These are phyloP conservation scores for Aristolochia californica DNA, from an alignment of 164 flowering plant genomes.

Conservation along the genomic window DNA sequence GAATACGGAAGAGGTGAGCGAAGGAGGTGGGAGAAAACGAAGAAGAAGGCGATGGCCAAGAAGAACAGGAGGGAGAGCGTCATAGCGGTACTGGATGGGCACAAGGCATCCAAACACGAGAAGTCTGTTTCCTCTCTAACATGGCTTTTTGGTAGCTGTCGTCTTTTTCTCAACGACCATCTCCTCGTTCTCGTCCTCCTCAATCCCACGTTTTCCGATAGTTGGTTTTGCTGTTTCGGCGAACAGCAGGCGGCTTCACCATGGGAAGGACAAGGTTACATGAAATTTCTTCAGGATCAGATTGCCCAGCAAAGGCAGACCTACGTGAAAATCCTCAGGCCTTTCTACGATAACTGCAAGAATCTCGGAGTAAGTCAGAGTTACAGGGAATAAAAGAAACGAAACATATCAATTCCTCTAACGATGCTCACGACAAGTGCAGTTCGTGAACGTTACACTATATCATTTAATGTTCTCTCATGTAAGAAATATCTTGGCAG, in stretches of 20 bases:
- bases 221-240: constrained; percentile 11
- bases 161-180: constrained; percentile 1
- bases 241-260: background rate
- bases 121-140: constrained; percentile 14
- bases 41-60: background rate
- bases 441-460: too few relatives aligned
- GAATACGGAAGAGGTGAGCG: too few relatives aligned
- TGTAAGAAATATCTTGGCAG: constrained; percentile 7
- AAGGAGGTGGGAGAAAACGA: background rate
- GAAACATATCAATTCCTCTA: background rate
- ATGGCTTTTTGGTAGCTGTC: constrained; percentile 10
- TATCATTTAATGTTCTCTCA: too few relatives aligned
- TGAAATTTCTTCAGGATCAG: constrained; percentile 11
- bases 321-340: constrained; percentile 17
- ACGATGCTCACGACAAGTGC: too few relatives aligned
- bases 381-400: background rate
- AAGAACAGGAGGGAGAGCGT: constrained; percentile 11
- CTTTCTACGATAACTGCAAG: constrained; percentile 23
- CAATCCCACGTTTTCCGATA: constrained; percentile 5
- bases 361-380: constrained; percentile 17
- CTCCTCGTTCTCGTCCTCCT: constrained; percentile 20
- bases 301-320: constrained; percentile 13
- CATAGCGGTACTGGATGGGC: constrained; percentile 21
- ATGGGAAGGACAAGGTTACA: background rate
- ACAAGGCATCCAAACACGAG: constrained; percentile 11